A percentile compares a stretch with the other conserved stretches of the same genome.
These are phyloP conservation scores for Dinochytrium kinnereticum DNA, from an alignment of 371 early-diverging fungal genomes.

Conservation along the genomic window DNA sequence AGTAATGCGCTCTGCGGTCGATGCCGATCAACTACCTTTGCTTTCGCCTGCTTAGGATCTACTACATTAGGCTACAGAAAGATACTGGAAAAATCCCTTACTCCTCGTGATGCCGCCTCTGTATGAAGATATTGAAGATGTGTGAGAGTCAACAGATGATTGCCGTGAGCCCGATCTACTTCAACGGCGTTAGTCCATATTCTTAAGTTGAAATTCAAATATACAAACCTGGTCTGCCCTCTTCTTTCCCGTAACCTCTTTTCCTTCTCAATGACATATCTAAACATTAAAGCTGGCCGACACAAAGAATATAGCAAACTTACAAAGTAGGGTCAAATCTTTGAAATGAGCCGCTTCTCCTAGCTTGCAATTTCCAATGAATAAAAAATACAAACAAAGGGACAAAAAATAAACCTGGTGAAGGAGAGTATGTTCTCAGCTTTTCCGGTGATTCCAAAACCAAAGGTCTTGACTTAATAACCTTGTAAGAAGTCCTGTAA, in stretches of 20 bases:
- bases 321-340: constrained; percentile 36
- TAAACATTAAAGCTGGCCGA: not conserved
- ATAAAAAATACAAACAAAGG: not conserved
- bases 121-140: not conserved
- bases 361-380: not conserved
- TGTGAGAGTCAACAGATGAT: constrained; percentile 11
- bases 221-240: not conserved
- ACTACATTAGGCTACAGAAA: not conserved
- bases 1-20: not conserved
- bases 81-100: not conserved
- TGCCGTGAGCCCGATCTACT: not conserved
- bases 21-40: not conserved
- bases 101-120: not conserved
- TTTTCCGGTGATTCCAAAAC: not conserved
- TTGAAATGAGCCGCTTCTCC: constrained; percentile 2
- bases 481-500: not conserved
- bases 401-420: constrained; percentile 9
- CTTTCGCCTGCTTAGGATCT: not conserved
- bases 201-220: not conserved
- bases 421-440: not conserved
- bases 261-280: constrained; percentile 12
- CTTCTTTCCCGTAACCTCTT: not conserved
- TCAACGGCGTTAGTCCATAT: not conserved
- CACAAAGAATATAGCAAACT: not conserved
- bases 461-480: not conserved